A percentile compares a stretch with the other conserved stretches of the same genome.
These are phyloP conservation scores for Physaria fendleri DNA, from an alignment of 345 rosid genomes.

Conservation along the genomic window DNA sequence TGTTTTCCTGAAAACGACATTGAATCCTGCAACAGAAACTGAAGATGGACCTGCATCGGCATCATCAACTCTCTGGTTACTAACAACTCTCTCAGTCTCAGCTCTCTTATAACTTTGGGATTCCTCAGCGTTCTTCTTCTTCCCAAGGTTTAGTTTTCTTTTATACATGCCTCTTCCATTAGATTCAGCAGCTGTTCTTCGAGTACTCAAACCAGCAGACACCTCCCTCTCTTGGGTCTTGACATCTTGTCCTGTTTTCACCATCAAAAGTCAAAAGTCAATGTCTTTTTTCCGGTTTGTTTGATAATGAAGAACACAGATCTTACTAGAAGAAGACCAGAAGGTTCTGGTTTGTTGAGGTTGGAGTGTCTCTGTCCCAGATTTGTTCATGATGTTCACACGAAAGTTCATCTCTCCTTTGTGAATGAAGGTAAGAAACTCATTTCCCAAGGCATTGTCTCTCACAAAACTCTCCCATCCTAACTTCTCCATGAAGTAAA, in stretches of 20 bases:
- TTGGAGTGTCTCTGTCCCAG: background rate
- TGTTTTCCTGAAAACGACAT: background rate
- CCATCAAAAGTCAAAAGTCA: background rate
- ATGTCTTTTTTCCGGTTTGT: background rate
- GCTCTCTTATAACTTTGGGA: background rate
- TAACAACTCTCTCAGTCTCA: background rate
- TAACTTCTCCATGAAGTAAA: background rate
- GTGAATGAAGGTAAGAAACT: background rate
- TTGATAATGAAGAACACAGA: background rate
- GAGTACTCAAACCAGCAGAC: background rate
- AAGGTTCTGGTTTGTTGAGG: background rate
- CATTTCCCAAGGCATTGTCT: background rate
- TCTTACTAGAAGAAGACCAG: background rate
- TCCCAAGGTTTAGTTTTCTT: background rate
- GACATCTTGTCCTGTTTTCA: background rate
- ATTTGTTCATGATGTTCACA: background rate
- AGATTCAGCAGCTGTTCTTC: background rate
- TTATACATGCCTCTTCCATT: background rate
- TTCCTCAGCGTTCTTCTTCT: background rate
- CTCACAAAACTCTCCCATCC: constrained; percentile 5
- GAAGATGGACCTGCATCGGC: background rate
- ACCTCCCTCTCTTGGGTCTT: background rate
- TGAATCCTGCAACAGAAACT: background rate
- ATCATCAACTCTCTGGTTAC: background rate
- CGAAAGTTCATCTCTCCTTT: background rate